Base-by-base conservation (phyloP, 306 rosid species). In the Castanopsis chinensis region DNA sequence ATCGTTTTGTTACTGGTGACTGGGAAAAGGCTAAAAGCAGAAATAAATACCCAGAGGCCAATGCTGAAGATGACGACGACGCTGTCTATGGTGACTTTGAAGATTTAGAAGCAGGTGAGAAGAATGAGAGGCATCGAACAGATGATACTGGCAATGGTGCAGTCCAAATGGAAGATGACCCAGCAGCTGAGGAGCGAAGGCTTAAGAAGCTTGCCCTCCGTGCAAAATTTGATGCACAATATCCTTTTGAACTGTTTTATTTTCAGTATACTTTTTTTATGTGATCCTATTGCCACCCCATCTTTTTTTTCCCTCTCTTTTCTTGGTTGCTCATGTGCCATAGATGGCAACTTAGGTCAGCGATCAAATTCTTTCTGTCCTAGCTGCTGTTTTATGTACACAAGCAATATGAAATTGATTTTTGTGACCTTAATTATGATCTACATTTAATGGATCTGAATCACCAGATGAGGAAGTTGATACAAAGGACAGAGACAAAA, bases 41-140 rank as follows among this genome's bases (percentile, higher is more conserved):
- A 88, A 93, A 91, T 87, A 78, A 85, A 75, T 57, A 54, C 21
- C 57, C 81, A 45, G 87, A 77, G 65, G 61, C 76, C 57, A 77
- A 84, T 6, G 9, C 59, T 75, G 91, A 88, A 63, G 92, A 87
- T 71, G 90, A 88, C 49, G 82, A 81, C 54, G 89, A 76, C 76
- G 85, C 79, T 28, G 85, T 79, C 72, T 90, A 75, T 69, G 99
- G 96, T n/a, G 98, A 91, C 84, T 95, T 95, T 79, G 99, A 95
- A 84, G 99, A 95, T 86, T 70, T 95, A 84, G 99, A 95, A 91
- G 85, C 92, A 9, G 97, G 94, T 79, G 91, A 85, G 80, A 88
- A 79, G 79, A 41, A 77, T 71, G 91, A 75, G 69, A 77, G 76
- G 41, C 11, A 43, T 78, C 85, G 49, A 74, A 78, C 79, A 67